Evolutionary conservation across 2,329 filamentous ascomycete genomes (phyloP).

Genomic region (Aspergillus spinulosporus): DNA sequence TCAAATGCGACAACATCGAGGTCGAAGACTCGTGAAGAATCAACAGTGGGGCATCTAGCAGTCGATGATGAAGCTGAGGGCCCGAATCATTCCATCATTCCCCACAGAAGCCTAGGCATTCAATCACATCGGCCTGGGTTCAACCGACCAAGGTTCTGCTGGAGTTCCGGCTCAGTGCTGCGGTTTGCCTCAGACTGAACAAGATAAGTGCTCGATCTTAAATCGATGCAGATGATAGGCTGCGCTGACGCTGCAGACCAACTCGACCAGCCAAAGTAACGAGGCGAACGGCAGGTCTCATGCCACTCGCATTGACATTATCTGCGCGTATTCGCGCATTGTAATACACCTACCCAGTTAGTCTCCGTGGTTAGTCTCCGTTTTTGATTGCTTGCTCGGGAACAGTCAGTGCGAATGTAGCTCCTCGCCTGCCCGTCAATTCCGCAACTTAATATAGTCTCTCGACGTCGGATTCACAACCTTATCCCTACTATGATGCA

Average conservation of each 20-base stretch:
- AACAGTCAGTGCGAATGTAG: neutral
- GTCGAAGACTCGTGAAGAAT: neutral
- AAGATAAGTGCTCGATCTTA: neutral
- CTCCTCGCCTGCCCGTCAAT: neutral
- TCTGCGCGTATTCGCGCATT: neutral
- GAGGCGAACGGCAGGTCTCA: neutral
- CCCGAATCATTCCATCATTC: constrained; percentile 4
- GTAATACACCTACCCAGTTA: neutral
- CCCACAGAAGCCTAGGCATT: neutral
- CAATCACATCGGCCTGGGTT: neutral
- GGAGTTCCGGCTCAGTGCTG: neutral
- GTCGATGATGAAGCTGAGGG: constrained; percentile 11
- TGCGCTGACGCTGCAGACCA: neutral
- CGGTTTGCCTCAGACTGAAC: neutral
- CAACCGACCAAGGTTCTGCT: neutral
- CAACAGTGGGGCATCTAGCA: constrained; percentile 3
- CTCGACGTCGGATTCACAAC: neutral
- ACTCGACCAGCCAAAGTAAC: neutral
- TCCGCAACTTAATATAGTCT: neutral
- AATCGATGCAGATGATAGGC: neutral
- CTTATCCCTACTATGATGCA: constrained; percentile 6
- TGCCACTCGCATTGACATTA: neutral
- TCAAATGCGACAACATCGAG: neutral
- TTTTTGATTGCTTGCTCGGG: neutral
- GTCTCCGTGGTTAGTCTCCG: neutral